These are phyloP conservation scores for Hygrocybe coccinea DNA, from an alignment of 768 basidiomycete species.

Conservation along the genomic window DNA sequence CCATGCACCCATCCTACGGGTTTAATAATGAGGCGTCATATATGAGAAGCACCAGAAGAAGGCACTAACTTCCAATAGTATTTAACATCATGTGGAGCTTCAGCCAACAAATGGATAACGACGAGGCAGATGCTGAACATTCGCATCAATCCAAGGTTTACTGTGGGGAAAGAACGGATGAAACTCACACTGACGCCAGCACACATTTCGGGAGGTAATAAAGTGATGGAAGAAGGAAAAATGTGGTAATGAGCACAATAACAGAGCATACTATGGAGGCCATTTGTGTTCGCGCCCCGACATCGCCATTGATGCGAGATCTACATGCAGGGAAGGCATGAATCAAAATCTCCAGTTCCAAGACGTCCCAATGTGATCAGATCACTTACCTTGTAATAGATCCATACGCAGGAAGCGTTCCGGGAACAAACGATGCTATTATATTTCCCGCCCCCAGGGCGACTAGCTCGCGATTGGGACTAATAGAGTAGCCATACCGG, in stretches of 20 bases:
- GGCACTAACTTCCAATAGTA: slow-evolving; percentile 74
- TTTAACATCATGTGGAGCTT: slow-evolving; percentile 80
- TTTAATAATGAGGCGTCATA: neutral
- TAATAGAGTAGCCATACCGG: slow-evolving; percentile 82
- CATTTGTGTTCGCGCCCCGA: slow-evolving; percentile 88
- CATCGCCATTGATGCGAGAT: slow-evolving; percentile 85
- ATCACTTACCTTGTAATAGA: slow-evolving; percentile 75
- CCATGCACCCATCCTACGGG: slow-evolving; percentile 81
- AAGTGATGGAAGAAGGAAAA: slow-evolving; percentile 83
- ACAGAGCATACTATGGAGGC: slow-evolving; percentile 72
- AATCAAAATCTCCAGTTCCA: neutral
- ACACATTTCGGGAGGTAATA: slow-evolving; percentile 88
- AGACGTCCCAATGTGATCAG: slow-evolving; percentile 5
- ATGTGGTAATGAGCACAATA: slow-evolving; percentile 76
- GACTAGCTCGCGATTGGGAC: slow-evolving; percentile 92
- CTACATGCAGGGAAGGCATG: slow-evolving; percentile 25
- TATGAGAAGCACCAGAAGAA: neutral
- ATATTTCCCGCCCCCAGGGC: slow-evolving; percentile 86
- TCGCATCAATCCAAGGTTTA: neutral
- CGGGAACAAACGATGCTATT: slow-evolving; percentile 73
- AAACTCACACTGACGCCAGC: slow-evolving; percentile 74
- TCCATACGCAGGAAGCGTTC: slow-evolving; percentile 88
- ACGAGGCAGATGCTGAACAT: slow-evolving; percentile 74
- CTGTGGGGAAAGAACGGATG: neutral
- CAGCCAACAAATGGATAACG: slow-evolving; percentile 76